Percentiles rank a stretch among this genome's conserved stretches.
Evolutionary conservation across 2,329 filamentous ascomycete genomes (phyloP).

Genomic region (Fusarium sp.): DNA sequence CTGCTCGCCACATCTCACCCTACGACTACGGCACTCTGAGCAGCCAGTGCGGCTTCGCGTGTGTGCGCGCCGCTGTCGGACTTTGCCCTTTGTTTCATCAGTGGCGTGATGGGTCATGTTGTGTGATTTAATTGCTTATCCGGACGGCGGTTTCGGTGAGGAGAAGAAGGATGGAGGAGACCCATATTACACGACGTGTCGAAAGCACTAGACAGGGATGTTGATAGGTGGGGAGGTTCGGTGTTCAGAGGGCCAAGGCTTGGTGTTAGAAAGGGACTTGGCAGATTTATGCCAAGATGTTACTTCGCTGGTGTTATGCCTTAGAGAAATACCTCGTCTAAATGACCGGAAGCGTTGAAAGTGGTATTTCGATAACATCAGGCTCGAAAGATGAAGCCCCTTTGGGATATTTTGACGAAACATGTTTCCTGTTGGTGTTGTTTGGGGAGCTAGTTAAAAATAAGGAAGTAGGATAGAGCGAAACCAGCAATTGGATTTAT

Average conservation of each 20-base stretch:
- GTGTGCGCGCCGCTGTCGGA: constrained; percentile 12
- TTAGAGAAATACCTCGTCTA: not conserved
- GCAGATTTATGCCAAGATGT: not conserved
- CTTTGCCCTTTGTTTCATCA: not conserved
- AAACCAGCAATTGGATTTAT: not conserved
- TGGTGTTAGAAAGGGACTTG: not conserved
- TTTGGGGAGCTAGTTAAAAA: not conserved
- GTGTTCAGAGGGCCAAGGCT: not conserved
- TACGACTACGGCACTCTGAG: constrained; percentile 15
- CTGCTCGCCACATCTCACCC: constrained; percentile 22
- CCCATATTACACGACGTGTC: not conserved
- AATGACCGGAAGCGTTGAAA: not conserved
- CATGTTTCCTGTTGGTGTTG: not conserved
- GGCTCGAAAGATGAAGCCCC: not conserved
- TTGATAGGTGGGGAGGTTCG: not conserved
- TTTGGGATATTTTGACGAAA: not conserved
- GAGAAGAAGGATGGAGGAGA: not conserved
- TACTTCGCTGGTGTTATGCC: fast-evolving
- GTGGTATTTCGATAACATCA: not conserved
- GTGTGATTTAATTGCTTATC: not conserved
- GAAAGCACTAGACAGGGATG: constrained; percentile 17
- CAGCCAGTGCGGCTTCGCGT: constrained; percentile 20
- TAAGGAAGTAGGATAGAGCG: not conserved
- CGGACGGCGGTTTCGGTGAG: not conserved
- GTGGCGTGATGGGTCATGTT: not conserved